Percentiles rank a stretch among this genome's conserved stretches.
phyloP scores from a whole-genome alignment of 305 asterid species.

The Fraxinus platypoda region DNA sequence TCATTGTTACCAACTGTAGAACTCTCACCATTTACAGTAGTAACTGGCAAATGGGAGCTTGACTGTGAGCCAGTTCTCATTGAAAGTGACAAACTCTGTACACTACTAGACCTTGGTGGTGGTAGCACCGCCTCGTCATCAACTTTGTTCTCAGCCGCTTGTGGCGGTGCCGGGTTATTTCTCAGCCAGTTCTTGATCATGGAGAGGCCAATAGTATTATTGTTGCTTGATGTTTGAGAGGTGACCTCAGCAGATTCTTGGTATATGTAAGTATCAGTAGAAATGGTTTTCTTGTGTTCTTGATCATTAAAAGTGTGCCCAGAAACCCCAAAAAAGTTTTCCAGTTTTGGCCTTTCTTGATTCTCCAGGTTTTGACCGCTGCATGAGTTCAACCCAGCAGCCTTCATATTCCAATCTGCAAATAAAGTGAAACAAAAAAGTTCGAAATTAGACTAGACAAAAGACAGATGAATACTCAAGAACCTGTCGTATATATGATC shows the following conservation, averaged over 20 bases:
- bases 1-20: conserved; percentile 26
- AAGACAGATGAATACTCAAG: not conserved
- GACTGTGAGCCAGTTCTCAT: conserved; percentile 67
- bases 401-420: conserved; percentile 64
- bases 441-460: not conserved
- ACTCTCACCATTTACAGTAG: conserved; percentile 31
- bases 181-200: conserved; percentile 83
- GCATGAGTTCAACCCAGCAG: conserved; percentile 36
- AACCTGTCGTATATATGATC: not conserved
- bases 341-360: conserved; percentile 61
- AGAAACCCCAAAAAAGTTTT: conserved; percentile 57
- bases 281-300: conserved; percentile 13
- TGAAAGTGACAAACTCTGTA: conserved; percentile 57
- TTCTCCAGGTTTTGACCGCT: conserved; percentile 30
- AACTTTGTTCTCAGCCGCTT: conserved; percentile 22
- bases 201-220: conserved; percentile 56
- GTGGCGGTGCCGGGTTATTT: conserved; percentile 42
- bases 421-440: not conserved
- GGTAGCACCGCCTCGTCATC: conserved; percentile 11
- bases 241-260: conserved; percentile 32
- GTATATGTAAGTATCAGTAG: conserved; percentile 18
- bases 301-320: conserved; percentile 33
- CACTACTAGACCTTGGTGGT: not conserved
- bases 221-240: conserved; percentile 17
- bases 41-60: conserved; percentile 27